Evolutionary conservation across 208 protist genomes (phyloP).

Genomic region (Trypanosoma melophagium): DNA sequence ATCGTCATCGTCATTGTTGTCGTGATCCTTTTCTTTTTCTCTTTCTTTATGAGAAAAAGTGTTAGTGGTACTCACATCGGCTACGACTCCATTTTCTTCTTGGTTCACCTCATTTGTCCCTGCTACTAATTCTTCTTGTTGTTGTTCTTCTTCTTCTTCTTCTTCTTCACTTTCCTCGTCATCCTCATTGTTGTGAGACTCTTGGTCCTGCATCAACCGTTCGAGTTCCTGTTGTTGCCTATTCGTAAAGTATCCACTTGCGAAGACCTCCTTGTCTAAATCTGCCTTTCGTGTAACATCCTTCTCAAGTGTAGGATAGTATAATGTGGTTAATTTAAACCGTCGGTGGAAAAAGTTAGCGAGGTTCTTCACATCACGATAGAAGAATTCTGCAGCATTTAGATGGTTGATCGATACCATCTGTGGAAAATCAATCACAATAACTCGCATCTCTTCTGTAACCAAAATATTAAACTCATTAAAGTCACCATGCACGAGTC

Average conservation of each 20-base stretch:
- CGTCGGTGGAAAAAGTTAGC: slow-evolving; percentile 93
- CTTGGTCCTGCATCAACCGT: slow-evolving; percentile 57
- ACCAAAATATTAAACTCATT: slow-evolving; percentile 99
- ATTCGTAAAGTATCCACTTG: slow-evolving; percentile 76
- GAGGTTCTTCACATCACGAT: slow-evolving; percentile 97
- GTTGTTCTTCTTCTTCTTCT: slow-evolving; percentile 26
- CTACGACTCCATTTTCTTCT: background rate
- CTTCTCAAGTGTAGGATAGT: slow-evolving; percentile 68
- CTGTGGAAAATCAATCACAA: slow-evolving; percentile 99
- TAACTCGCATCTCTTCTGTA: slow-evolving; percentile 88
- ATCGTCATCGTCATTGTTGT: slow-evolving; percentile 21
- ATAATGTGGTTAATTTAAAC: slow-evolving; percentile 81
- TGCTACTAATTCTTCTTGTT: background rate
- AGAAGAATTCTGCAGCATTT: slow-evolving; percentile 96
- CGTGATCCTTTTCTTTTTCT: slow-evolving; percentile 14
- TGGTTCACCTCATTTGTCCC: too few relatives aligned
- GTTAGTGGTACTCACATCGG: too few relatives aligned
- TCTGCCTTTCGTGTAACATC: slow-evolving; percentile 74
- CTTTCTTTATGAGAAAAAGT: background rate
- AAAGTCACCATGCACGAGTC: slow-evolving; percentile 99
- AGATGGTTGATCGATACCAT: slow-evolving; percentile 97
- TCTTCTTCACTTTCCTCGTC: slow-evolving; percentile 21
- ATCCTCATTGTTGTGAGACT: slow-evolving; percentile 11
- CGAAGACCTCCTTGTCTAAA: slow-evolving; percentile 78
- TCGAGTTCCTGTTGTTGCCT: slow-evolving; percentile 76